Evolutionary conservation across 1,284 basidiomycete genomes (phyloP), one percentile per base, ranked within the genome.

Genomic region (Apiotrichum gracile): DNA sequence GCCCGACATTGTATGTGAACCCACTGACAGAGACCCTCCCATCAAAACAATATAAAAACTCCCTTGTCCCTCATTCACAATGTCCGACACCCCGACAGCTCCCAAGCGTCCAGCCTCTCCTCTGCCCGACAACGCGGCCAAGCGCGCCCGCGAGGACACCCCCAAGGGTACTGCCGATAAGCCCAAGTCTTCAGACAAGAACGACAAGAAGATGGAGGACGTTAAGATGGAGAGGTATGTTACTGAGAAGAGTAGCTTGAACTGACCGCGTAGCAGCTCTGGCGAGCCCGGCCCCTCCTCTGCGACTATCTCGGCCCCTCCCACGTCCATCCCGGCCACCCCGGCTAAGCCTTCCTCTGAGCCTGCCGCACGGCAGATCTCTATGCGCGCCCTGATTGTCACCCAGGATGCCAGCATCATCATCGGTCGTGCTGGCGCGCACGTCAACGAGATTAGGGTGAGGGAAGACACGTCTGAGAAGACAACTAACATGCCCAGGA

Each of bases 341-440:
- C 72, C 72, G 5, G 65, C 62, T 50, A 63, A 69, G 55, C 61
- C 64, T 26, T 54, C 66, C 24, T 52, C 47, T 14, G 70, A 70
- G 47, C 54, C 68, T n/a, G 65, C 67, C 19, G 58, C 59, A 17
- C 69, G 71, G 59, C 74, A 76, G 51, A 94, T 94, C 61, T 87
- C 91, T 63, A 91, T 94, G 88, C 85, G 91, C 49, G 91, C 88
- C 75, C 80, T 99, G 68, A 98, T 99, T 69, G 93, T 98, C 64
- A 98, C 96, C 12, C 92, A 97, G 77, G 96, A 99, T 75, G 96
- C 96, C 17, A 94, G 91, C 54, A 92, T 99, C 76, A 98, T 99
- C 78, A 99, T 99, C 69, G 96, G 96, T 38, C 93, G 93, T 76
- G 88, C 81, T 47, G 96, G 96, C 60, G 84, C 88, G 51, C 94